phyloP scores from a whole-genome alignment of 106 monocot genomes.

The Dendrobium nobile region DNA sequence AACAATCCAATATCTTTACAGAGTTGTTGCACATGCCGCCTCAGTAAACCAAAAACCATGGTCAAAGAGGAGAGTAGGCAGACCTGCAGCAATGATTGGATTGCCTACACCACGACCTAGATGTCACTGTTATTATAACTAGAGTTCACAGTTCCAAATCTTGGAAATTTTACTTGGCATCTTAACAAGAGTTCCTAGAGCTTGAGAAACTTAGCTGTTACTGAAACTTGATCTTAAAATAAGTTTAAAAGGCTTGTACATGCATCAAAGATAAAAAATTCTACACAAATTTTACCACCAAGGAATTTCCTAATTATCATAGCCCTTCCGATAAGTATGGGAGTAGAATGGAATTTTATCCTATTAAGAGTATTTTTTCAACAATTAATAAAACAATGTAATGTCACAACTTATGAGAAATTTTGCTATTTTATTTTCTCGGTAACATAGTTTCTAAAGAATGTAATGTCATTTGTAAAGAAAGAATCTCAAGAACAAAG shows the following conservation, averaged over 20 bases:
- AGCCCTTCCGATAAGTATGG: background rate
- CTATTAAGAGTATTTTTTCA: background rate
- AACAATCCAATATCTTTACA: background rate
- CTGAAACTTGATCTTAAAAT: conserved; percentile 1
- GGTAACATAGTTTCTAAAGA: background rate
- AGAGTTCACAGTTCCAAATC: background rate
- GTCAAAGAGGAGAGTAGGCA: background rate
- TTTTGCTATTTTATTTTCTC: background rate
- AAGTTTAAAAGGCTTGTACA: background rate
- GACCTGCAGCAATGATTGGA: background rate
- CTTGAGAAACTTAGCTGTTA: background rate
- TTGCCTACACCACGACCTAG: background rate
- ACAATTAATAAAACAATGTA: background rate
- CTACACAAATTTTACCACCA: background rate
- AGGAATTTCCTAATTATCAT: background rate
- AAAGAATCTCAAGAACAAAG: background rate
- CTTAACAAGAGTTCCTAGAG: background rate
- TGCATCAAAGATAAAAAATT: background rate
- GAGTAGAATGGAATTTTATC: background rate
- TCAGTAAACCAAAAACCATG: background rate
- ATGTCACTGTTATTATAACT: background rate
- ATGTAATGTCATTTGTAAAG: background rate
- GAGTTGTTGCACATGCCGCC: background rate
- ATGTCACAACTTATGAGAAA: background rate
- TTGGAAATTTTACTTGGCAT: background rate